phyloP scores from a whole-genome alignment of 148 eudicot genomes.

The Spergularia marina region DNA sequence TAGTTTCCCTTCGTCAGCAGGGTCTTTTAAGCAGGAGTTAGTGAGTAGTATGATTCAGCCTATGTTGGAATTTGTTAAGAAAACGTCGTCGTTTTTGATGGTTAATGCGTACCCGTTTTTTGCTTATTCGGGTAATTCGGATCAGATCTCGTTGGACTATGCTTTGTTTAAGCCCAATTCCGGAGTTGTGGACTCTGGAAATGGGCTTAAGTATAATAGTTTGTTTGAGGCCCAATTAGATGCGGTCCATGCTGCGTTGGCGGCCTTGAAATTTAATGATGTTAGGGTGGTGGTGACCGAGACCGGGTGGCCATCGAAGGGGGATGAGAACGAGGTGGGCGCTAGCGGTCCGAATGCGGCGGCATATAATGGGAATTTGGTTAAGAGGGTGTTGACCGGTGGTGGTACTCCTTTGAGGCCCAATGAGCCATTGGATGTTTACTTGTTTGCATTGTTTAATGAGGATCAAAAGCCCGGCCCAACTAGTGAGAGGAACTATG shows the following conservation, averaged over 20 bases:
- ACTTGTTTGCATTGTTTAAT: conserved; percentile 71
- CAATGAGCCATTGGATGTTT: conserved; percentile 49
- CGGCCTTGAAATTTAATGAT: conserved; percentile 33
- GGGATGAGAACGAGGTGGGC: conserved; percentile 55
- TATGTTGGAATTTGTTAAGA: conserved; percentile 47
- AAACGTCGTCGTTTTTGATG: conserved; percentile 66
- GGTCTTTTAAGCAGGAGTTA: conserved; percentile 63
- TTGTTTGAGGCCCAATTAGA: conserved; percentile 82
- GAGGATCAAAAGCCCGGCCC: conserved; percentile 77
- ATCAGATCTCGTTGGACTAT: conserved; percentile 59
- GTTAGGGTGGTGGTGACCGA: conserved; percentile 66
- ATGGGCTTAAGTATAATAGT: conserved; percentile 52
- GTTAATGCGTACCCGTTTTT: conserved; percentile 83
- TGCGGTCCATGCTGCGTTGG: conserved; percentile 75
- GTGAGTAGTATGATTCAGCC: conserved; percentile 59
- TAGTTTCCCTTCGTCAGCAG: conserved; percentile 79
- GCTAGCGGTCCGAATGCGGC: conserved; percentile 57
- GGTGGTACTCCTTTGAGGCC: conserved; percentile 76
- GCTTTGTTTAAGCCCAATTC: conserved; percentile 51
- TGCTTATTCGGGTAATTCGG: conserved; percentile 62
- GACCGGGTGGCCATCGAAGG: conserved; percentile 41
- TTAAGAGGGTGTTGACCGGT: conserved; percentile 53
- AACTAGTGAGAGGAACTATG: conserved; percentile 72
- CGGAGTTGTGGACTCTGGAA: conserved; percentile 50
- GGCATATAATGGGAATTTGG: conserved; percentile 75